Conservation (phyloP, 345 rosid species). For the Syzygium oleosum region DNA sequence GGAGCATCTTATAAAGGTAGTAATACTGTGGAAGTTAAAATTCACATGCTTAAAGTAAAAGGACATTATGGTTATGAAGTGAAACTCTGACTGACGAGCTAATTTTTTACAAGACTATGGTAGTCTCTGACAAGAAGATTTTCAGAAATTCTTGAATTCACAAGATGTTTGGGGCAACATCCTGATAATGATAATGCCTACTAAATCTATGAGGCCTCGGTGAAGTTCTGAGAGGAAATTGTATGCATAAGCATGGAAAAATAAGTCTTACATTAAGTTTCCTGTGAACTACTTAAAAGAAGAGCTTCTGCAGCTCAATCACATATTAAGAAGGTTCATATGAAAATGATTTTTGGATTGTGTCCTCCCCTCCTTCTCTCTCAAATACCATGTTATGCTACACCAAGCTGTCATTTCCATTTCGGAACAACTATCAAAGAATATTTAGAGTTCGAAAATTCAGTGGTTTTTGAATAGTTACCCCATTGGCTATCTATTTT, state of each 20-base stretch:
- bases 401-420: neutral
- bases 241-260: neutral
- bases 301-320: neutral
- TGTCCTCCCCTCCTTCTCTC: neutral
- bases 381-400: neutral
- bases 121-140: neutral
- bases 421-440: neutral
- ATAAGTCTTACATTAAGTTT: neutral
- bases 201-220: neutral
- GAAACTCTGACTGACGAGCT: neutral
- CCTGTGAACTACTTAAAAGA: neutral
- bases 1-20: constrained; percentile 67
- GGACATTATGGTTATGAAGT: neutral
- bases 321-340: neutral
- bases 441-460: neutral
- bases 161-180: neutral
- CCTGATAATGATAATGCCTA: neutral
- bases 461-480: neutral
- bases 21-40: neutral
- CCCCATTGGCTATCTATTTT: neutral
- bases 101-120: neutral
- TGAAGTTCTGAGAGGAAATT: neutral
- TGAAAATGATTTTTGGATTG: neutral
- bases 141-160: neutral
- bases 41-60: neutral